Evolutionary conservation across 441 rosid genomes (phyloP).

Genomic region (Eruca vesicaria): DNA sequence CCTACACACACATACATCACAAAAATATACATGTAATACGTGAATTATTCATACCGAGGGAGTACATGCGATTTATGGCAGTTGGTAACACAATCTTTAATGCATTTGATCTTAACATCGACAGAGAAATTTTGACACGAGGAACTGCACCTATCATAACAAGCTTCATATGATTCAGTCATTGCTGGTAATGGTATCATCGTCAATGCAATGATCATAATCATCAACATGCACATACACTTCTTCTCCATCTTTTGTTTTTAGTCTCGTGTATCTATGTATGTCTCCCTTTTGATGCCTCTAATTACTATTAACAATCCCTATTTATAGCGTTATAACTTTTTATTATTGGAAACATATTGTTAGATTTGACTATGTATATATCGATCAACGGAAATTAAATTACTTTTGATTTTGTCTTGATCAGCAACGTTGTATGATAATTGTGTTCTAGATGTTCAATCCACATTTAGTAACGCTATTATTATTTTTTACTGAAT

Average conservation of each 20-base stretch:
- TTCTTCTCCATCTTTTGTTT: neutral
- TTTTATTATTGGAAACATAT: neutral
- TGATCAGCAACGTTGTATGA: neutral
- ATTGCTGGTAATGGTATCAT: neutral
- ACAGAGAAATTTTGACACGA: neutral
- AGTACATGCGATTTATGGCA: neutral
- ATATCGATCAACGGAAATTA: neutral
- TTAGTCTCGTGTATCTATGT: neutral
- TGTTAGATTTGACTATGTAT: neutral
- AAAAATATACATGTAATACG: neutral
- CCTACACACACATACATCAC: neutral
- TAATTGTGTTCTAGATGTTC: neutral
- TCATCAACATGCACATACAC: neutral
- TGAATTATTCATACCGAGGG: neutral
- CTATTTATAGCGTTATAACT: neutral
- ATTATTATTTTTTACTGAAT: too few species aligned
- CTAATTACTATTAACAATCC: neutral
- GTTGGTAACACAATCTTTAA: neutral
- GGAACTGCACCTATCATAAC: neutral
- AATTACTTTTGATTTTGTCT: neutral
- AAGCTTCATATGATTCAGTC: neutral
- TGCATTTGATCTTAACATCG: neutral
- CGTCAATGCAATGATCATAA: neutral
- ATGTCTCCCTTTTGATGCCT: neutral
- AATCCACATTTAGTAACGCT: neutral